Conservation (phyloP, 1,284 basidiomycete species). For the Papiliotrema fonsecae region DNA sequence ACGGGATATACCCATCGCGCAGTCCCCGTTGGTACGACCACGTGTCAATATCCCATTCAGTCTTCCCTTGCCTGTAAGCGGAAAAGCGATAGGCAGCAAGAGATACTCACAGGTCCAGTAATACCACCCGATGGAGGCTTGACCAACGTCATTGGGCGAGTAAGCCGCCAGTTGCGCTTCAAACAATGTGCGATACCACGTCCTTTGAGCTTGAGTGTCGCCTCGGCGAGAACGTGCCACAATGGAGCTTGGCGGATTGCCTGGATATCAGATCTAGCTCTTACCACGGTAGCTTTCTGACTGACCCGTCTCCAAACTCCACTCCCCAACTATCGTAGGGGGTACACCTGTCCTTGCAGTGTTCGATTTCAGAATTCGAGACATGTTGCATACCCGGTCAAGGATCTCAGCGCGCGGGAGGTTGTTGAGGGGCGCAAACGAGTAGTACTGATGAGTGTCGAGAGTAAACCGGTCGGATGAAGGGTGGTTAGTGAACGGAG, state of each 20-base stretch:
- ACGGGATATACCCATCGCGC: conserved; percentile 31
- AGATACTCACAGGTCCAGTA: conserved; percentile 31
- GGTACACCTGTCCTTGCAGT: conserved; percentile 13
- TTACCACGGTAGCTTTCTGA: neutral
- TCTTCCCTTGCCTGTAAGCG: conserved; percentile 20
- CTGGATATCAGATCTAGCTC: conserved; percentile 4
- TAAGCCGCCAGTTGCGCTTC: conserved; percentile 40
- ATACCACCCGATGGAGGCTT: conserved; percentile 27
- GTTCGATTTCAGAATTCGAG: conserved; percentile 23
- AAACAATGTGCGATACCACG: conserved; percentile 37
- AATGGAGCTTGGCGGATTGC: conserved; percentile 15
- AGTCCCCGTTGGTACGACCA: conserved; percentile 25
- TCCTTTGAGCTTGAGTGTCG: conserved; percentile 28
- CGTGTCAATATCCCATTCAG: conserved; percentile 30
- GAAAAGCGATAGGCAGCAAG: conserved; percentile 1
- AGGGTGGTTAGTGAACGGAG: conserved; percentile 16
- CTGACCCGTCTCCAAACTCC: conserved; percentile 37
- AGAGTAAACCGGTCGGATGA: conserved; percentile 17
- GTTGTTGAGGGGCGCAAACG: conserved; percentile 32
- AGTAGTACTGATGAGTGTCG: conserved; percentile 42
- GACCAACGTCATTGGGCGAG: conserved; percentile 17
- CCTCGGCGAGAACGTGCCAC: conserved; percentile 9
- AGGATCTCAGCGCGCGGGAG: conserved; percentile 31
- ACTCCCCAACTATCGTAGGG: conserved; percentile 34
- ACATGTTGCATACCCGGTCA: conserved; percentile 36